Percentiles rank a stretch among this genome's conserved stretches.
Conservation (phyloP, 2,329 filamentous ascomycete species). For the Fragosphaeria purpurea region DNA sequence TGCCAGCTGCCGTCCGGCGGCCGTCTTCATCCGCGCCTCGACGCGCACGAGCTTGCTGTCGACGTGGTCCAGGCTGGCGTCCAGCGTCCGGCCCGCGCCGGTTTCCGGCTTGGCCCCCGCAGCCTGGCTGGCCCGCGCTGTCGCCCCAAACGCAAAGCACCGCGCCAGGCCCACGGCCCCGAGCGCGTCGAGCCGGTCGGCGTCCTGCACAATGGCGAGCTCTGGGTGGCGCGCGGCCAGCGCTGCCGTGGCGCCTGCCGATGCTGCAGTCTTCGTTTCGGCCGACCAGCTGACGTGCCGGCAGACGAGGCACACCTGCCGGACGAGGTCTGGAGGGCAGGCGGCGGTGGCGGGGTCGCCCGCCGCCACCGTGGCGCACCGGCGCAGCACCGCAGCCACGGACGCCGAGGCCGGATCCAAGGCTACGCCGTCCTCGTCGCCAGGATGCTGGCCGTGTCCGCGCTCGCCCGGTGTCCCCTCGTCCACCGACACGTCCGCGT, state of each 20-base stretch:
- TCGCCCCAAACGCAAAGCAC: slow-evolving; percentile 64
- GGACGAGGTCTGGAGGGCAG: slow-evolving; percentile 54
- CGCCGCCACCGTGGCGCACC: neutral
- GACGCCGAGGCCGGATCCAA: neutral
- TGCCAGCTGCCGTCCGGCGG: slow-evolving; percentile 42
- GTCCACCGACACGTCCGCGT: slow-evolving; percentile 54
- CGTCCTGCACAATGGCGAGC: slow-evolving; percentile 80
- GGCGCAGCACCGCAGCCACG: slow-evolving; percentile 8
- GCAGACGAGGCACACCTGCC: slow-evolving; percentile 34
- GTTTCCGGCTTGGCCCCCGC: neutral
- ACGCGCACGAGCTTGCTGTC: slow-evolving; percentile 63
- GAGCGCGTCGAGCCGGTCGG: slow-evolving; percentile 83
- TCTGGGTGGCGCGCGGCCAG: slow-evolving; percentile 61
- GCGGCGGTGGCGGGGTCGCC: slow-evolving; percentile 48
- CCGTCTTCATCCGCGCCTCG: slow-evolving; percentile 55
- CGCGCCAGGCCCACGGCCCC: slow-evolving; percentile 77
- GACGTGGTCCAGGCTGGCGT: slow-evolving; percentile 63
- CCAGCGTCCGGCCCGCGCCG: slow-evolving; percentile 37
- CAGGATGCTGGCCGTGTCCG: slow-evolving; percentile 1
- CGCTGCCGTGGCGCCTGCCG: slow-evolving; percentile 48
- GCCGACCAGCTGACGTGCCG: slow-evolving; percentile 67
- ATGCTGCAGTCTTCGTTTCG: slow-evolving; percentile 59
- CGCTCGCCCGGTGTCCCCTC: slow-evolving; percentile 33
- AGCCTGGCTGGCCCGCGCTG: slow-evolving; percentile 37
- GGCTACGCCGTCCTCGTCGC: neutral